A percentile compares a stretch with the other conserved stretches of the same genome.
These are phyloP conservation scores for Cyberlindnera galapagoensis DNA, from an alignment of 805 yeast species.

Conservation along the genomic window DNA sequence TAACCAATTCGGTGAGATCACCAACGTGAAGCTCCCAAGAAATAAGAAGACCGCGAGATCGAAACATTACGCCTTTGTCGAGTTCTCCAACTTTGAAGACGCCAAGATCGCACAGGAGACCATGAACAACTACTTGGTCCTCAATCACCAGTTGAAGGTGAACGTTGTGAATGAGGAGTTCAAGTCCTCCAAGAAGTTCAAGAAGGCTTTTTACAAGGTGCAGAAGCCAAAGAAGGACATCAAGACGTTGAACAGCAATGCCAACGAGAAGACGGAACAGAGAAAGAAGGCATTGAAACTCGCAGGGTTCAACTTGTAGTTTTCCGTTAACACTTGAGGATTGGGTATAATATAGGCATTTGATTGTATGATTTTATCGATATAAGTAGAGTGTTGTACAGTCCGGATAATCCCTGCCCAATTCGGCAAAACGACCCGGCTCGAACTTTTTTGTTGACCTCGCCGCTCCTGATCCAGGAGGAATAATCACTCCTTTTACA, in stretches of 20 bases:
- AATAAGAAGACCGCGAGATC: slow-evolving; percentile 87
- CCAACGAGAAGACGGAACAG: slow-evolving; percentile 26
- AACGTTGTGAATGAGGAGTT: slow-evolving; percentile 43
- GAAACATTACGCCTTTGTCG: slow-evolving; percentile 88
- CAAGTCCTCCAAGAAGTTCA: slow-evolving; percentile 31
- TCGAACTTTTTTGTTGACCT: not conserved
- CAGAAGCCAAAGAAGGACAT: slow-evolving; percentile 25
- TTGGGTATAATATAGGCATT: no score
- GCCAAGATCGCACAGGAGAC: slow-evolving; percentile 90
- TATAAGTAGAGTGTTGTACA: no score
- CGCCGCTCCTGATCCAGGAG: no score
- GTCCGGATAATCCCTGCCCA: no score
- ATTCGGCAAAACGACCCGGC: no score
- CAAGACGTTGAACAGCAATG: slow-evolving; percentile 26
- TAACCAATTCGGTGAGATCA: slow-evolving; percentile 82
- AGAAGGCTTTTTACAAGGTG: slow-evolving; percentile 27
- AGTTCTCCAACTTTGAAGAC: slow-evolving; percentile 66
- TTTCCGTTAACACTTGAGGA: no score
- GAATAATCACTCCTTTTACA: no score
- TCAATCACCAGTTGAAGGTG: slow-evolving; percentile 82
- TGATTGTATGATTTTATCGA: no score
- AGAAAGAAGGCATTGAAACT: slow-evolving; percentile 28
- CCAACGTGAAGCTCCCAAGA: slow-evolving; percentile 74
- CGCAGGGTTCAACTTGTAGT: slow-evolving; percentile 32
- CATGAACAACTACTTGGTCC: slow-evolving; percentile 88